Evolutionary conservation across 2,329 filamentous ascomycete genomes (phyloP), one percentile per base, ranked within the genome.

Genomic region (Tolypocladium ovalisporum): DNA sequence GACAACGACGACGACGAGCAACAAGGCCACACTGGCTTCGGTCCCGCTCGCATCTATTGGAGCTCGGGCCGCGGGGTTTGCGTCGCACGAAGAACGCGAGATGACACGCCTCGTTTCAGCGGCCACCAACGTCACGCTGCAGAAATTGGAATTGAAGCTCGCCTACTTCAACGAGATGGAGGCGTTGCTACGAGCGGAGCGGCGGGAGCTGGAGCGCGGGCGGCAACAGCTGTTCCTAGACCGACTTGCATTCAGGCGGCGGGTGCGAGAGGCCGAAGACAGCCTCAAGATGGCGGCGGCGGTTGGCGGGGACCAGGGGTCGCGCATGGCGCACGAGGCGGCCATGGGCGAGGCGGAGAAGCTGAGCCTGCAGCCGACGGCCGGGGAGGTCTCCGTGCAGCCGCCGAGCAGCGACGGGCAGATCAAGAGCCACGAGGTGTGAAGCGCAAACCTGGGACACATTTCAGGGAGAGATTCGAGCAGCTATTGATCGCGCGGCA

Each of bases 81-180:
- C 93, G 34, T 97, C 93, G 3, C 91, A 97, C 65, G 93, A 97
- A 72, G 94, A 99, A 73, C 89, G 95, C 58, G 91, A 97, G 73
- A 94, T 97, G 84, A 96, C 92, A 24, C 88, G 91, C 19, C 84
- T 97, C 52, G 90, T 99, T 12, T 93, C 91, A 2, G 88, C 91
- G 7, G 90, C 91, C 0, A 90, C 96, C 55, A 99, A 99, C 69
- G 81, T 96, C 15, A 93, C 90, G n/a, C 79, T 97, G 37, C 88
- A 96, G 69, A 99, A 99, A 75, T 85, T 97, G 61, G 91, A 97
- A 73, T 78, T 97, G 65, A 99, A 99, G 75, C 81, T 99, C 59
- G 87, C 90, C 67, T 96, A 97, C 71, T 99, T 99, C 74, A 88
- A 89, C 66, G 94, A 99, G 71, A 92, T 99, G 82, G 94, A 99